Evolutionary conservation across 2,329 filamentous ascomycete species (phyloP), one percentile per base, ranked within the genome.

Genomic region (Cladosporium velox): DNA sequence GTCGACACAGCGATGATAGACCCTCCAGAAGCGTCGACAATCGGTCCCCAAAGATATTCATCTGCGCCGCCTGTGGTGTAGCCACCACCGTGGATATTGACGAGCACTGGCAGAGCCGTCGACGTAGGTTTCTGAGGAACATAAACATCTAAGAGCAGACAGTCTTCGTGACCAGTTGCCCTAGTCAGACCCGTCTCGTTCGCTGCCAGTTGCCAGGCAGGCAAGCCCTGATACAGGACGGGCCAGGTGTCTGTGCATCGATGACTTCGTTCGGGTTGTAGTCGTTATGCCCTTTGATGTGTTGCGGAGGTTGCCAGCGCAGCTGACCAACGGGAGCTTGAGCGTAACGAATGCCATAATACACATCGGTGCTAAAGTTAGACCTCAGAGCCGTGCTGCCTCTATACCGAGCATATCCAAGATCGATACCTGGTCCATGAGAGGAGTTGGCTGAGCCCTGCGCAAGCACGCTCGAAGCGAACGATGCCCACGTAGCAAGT

Each of bases 131-230:
- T 73, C 8, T 70, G 69, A 5, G 79, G 79, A 8, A 76, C 76
- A 65, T 77, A 77, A 8, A 81, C 77, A 61, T 81, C 79, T 49
- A 80, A 66, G 38, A 79, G 76, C 60, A 81, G 65, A 67, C 79
- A 82, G 67, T 81, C 78, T 67, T 82, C 79, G 12, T 60, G 64
- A 10, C 64, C 64, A 0, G 44, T n/a, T 5, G 59, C 64, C 0
- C 8, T 34, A 10, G 2, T 11, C 26, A 21, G 57, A 41, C 44
- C 51, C 3, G 64, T 32, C 7, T 54, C 32, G 18, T 65, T 65
- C 6, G 55, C 47, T 41, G 30, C 32, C 4, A 55, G 14, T 34
- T 44, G 57, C 64, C 64, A 65, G 4, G 64, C 64, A 5, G 64
- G 64, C 1, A 32, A 47, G 11, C 64, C 64, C n/a, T 65, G 64